phyloP scores from a whole-genome alignment of 805 yeast species.

The Candida gorgasii region DNA sequence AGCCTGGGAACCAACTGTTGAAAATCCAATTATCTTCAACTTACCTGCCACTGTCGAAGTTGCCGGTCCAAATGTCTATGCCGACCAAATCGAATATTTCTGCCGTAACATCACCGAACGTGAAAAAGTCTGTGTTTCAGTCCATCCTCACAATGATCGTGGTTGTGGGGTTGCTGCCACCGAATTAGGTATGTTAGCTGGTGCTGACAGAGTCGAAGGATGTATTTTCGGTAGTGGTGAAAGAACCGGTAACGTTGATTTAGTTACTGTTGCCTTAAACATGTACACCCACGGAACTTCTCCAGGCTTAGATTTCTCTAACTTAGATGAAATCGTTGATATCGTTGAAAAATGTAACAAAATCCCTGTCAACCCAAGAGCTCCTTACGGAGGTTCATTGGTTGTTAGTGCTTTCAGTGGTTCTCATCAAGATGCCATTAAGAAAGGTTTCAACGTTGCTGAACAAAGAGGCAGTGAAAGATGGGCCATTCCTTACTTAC shows the following conservation, averaged over 20 bases:
- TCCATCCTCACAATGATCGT: conserved; percentile 78
- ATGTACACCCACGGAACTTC: conserved; percentile 77
- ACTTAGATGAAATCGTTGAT: conserved; percentile 63
- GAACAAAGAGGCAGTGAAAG: conserved; percentile 39
- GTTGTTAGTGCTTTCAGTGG: conserved; percentile 82
- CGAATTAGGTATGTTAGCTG: conserved; percentile 76
- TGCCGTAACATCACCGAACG: conserved; percentile 66
- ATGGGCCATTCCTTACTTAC: conserved; percentile 77
- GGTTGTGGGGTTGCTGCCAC: conserved; percentile 86
- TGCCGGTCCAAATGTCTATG: conserved; percentile 72
- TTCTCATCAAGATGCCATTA: conserved; percentile 70
- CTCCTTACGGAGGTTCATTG: conserved; percentile 78
- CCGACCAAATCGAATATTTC: conserved; percentile 79
- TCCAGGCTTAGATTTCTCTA: conserved; percentile 72
- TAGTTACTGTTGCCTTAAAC: conserved; percentile 73
- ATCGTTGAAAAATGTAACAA: conserved; percentile 76
- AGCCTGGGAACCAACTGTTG: conserved; percentile 78
- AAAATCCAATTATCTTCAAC: conserved; percentile 73
- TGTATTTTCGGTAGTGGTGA: conserved; percentile 84
- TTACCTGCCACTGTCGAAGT: conserved; percentile 83
- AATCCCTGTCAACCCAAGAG: conserved; percentile 71
- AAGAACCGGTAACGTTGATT: conserved; percentile 81
- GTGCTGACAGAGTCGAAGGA: conserved; percentile 84
- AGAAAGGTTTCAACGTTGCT: conserved; percentile 60
- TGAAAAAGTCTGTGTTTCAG: conserved; percentile 67